Conservation (phyloP, 495 filamentous ascomycete species). For the Penicillium cosmopolitanum region DNA sequence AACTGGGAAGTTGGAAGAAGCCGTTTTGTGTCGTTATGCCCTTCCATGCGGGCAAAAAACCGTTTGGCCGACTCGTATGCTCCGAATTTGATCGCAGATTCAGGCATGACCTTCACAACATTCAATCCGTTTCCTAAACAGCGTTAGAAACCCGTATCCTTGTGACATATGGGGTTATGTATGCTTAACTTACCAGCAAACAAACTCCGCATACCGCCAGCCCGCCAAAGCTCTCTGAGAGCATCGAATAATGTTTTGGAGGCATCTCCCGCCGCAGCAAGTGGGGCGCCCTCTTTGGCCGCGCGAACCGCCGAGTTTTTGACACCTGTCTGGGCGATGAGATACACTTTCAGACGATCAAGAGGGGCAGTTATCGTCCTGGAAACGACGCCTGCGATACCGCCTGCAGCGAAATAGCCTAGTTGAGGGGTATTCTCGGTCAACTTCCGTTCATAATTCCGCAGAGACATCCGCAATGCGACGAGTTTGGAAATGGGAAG, state of each 20-base stretch:
- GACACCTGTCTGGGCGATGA: conserved; percentile 84
- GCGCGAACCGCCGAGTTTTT: conserved; percentile 63
- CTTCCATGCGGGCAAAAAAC: conserved; percentile 82
- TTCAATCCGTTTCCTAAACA: conserved; percentile 88
- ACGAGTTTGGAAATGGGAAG: conserved; percentile 47
- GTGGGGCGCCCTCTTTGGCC: conserved; percentile 70
- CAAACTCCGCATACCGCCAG: conserved; percentile 87
- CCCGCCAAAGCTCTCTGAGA: conserved; percentile 73
- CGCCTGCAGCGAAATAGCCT: conserved; percentile 98
- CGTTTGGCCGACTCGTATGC: conserved; percentile 94
- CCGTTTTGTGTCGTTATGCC: conserved; percentile 77
- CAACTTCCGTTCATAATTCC: conserved; percentile 60
- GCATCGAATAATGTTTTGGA: conserved; percentile 72
- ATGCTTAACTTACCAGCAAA: conserved; percentile 76
- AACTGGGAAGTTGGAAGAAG: conserved; percentile 87
- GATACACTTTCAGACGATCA: conserved; percentile 95
- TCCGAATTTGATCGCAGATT: conserved; percentile 96
- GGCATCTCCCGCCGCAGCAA: conserved; percentile 67
- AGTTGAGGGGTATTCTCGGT: conserved; percentile 67
- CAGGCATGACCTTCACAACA: conserved; percentile 96
- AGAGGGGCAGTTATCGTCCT: conserved; percentile 92
- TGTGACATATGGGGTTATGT: neutral
- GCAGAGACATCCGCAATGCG: conserved; percentile 53
- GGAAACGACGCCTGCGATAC: conserved; percentile 87
- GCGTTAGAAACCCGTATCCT: conserved; percentile 17